phyloP scores from a whole-genome alignment of 148 eudicot genomes.

The Rheum nobile region DNA sequence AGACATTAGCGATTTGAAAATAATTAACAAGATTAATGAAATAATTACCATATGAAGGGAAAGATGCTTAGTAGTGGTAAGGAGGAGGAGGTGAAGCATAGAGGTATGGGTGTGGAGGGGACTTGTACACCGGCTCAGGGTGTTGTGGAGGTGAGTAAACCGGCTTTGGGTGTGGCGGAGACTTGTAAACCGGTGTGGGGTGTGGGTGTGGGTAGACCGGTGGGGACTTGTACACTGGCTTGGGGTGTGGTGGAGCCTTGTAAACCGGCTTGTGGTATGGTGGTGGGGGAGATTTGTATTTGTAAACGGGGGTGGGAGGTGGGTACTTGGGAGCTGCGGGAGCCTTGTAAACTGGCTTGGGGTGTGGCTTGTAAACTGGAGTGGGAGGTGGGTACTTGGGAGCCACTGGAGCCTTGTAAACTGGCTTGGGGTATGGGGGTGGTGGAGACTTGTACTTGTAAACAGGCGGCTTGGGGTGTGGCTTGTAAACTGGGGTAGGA shows the following conservation, averaged over 20 bases:
- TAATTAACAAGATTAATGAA: neutral
- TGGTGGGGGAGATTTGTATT: neutral
- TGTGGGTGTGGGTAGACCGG: neutral
- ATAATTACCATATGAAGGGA: neutral
- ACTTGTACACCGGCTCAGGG: neutral
- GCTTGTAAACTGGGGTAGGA: neutral
- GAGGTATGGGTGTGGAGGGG: neutral
- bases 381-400: neutral
- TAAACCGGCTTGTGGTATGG: neutral
- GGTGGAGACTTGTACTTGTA: neutral
- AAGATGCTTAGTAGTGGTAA: neutral
- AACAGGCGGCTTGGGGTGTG: neutral
- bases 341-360: neutral
- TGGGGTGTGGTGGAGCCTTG: neutral
- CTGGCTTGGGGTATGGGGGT: neutral
- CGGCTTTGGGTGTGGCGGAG: neutral
- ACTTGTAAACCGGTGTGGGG: neutral
- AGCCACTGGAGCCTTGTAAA: neutral
- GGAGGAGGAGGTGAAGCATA: constrained; percentile 5
- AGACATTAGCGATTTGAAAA: neutral
- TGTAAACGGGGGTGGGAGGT: neutral
- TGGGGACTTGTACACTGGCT: neutral
- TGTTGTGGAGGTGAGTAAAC: neutral
- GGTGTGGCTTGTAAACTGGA: no score
- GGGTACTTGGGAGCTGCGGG: neutral